Evolutionary conservation across 2,329 filamentous ascomycete species (phyloP).

Genomic region (Parafenestella ontariensis): DNA sequence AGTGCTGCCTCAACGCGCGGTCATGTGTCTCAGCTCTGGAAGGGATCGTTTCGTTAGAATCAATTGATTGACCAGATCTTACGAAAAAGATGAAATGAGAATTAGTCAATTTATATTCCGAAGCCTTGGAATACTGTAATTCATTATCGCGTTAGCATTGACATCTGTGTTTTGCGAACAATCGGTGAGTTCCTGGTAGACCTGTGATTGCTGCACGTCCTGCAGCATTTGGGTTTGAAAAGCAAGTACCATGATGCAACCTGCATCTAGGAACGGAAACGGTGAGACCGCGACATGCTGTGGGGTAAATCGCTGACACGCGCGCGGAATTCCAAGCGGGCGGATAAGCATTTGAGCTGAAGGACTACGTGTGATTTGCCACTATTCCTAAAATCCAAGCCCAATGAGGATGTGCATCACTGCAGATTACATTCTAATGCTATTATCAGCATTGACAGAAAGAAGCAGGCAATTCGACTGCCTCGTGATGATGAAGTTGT

Average conservation of each 20-base stretch:
- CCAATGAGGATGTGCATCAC: not conserved
- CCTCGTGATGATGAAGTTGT: not conserved
- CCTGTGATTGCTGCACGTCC: constrained; percentile 10
- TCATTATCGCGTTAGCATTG: not conserved
- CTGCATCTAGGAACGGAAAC: constrained; percentile 11
- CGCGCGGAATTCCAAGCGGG: constrained; percentile 16
- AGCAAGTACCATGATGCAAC: constrained; percentile 13
- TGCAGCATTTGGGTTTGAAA: constrained; percentile 10
- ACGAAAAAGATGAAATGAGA: not conserved
- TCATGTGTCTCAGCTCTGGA: constrained; percentile 41
- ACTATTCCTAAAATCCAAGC: constrained; percentile 1
- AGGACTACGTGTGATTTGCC: constrained; percentile 1
- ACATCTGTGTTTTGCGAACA: not conserved
- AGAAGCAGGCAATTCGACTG: not conserved
- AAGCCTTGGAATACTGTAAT: not conserved
- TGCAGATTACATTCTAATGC: not conserved
- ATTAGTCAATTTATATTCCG: not conserved
- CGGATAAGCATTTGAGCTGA: constrained; percentile 17
- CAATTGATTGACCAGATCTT: constrained; percentile 1
- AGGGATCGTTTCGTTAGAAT: not conserved
- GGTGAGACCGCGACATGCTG: constrained; percentile 23
- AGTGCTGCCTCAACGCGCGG: constrained; percentile 19
- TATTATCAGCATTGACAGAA: not conserved
- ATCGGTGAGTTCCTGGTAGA: constrained; percentile 7
- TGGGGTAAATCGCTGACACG: constrained; percentile 12